Percentiles rank a stretch among this genome's conserved stretches.
These are phyloP conservation scores for Hericium alpestre DNA, from an alignment of 768 basidiomycete genomes.

Conservation along the genomic window DNA sequence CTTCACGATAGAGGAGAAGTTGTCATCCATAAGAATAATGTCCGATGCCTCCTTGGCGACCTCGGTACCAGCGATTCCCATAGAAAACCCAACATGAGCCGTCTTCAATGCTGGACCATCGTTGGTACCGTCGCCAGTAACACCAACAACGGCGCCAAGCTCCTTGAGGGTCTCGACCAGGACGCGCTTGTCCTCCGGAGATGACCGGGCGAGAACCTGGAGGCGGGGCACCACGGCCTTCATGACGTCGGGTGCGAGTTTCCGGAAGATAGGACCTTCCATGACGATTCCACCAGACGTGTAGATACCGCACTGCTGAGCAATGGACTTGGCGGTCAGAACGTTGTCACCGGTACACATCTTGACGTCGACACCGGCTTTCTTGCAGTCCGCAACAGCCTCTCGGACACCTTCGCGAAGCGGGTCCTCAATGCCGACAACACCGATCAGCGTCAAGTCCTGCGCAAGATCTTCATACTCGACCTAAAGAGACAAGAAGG, in stretches of 20 bases:
- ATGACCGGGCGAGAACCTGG: constrained; percentile 94
- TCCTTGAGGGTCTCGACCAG: constrained; percentile 81
- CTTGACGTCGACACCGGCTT: constrained; percentile 87
- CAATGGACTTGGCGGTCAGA: constrained; percentile 91
- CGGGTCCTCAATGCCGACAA: constrained; percentile 95
- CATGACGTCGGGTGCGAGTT: constrained; percentile 58
- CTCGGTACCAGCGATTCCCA: constrained; percentile 95
- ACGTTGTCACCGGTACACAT: constrained; percentile 99
- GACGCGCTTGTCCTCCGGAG: constrained; percentile 93
- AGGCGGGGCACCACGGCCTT: constrained; percentile 81
- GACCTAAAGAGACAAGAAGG: constrained; percentile 30
- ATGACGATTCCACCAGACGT: constrained; percentile 90
- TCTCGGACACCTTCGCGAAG: constrained; percentile 82
- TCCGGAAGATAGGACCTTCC: constrained; percentile 92
- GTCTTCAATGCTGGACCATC: constrained; percentile 95
- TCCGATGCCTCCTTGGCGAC: constrained; percentile 99
- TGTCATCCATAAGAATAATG: constrained; percentile 97
- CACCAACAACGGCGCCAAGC: constrained; percentile 85
- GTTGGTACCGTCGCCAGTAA: constrained; percentile 97
- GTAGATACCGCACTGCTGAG: constrained; percentile 92
- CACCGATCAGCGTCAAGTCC: constrained; percentile 76
- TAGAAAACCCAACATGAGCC: constrained; percentile 93
- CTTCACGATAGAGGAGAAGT: constrained; percentile 90
- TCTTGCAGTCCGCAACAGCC: constrained; percentile 79
- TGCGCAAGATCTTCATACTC: constrained; percentile 57